Conservation (phyloP, 2,329 filamentous ascomycete genomes). For the Cercospora sp. region DNA sequence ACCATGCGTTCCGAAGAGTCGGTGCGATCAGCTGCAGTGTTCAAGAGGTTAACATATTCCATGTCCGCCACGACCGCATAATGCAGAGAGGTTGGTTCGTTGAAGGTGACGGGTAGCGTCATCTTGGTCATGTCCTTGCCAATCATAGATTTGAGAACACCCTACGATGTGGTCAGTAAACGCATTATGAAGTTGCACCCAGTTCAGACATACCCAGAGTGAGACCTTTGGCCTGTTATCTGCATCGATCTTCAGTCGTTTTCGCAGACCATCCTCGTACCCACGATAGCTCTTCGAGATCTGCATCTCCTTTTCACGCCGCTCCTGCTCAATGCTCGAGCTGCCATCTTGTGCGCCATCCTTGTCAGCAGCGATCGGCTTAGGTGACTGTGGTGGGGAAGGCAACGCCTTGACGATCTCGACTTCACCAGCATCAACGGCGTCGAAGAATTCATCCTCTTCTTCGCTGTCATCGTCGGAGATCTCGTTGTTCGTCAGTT, state of each 20-base stretch:
- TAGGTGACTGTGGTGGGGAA: slow-evolving; percentile 35
- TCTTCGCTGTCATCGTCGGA: slow-evolving; percentile 82
- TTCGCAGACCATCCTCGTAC: slow-evolving; percentile 85
- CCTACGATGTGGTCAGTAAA: slow-evolving; percentile 54
- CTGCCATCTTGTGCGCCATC: slow-evolving; percentile 48
- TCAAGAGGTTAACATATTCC: slow-evolving; percentile 93
- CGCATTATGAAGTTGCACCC: background rate
- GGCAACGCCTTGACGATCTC: slow-evolving; percentile 72
- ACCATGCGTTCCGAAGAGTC: slow-evolving; percentile 91
- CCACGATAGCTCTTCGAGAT: slow-evolving; percentile 79
- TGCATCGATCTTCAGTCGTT: slow-evolving; percentile 80
- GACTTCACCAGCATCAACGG: slow-evolving; percentile 88
- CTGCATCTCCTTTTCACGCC: slow-evolving; percentile 56
- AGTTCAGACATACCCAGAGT: slow-evolving; percentile 72
- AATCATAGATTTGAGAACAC: slow-evolving; percentile 98
- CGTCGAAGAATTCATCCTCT: slow-evolving; percentile 95
- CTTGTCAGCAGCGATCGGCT: slow-evolving; percentile 28
- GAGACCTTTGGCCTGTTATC: slow-evolving; percentile 93
- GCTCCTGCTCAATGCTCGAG: slow-evolving; percentile 22
- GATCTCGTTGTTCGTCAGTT: slow-evolving; percentile 64
- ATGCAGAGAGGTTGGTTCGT: slow-evolving; percentile 92
- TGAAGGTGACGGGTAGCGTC: slow-evolving; percentile 97
- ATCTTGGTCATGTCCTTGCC: slow-evolving; percentile 99
- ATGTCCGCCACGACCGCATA: slow-evolving; percentile 96
- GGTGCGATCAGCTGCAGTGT: slow-evolving; percentile 77